Percentiles rank a stretch among this genome's conserved stretches.
These are phyloP conservation scores for Lactifluus rugatus DNA, from an alignment of 768 basidiomycete genomes.

Conservation along the genomic window DNA sequence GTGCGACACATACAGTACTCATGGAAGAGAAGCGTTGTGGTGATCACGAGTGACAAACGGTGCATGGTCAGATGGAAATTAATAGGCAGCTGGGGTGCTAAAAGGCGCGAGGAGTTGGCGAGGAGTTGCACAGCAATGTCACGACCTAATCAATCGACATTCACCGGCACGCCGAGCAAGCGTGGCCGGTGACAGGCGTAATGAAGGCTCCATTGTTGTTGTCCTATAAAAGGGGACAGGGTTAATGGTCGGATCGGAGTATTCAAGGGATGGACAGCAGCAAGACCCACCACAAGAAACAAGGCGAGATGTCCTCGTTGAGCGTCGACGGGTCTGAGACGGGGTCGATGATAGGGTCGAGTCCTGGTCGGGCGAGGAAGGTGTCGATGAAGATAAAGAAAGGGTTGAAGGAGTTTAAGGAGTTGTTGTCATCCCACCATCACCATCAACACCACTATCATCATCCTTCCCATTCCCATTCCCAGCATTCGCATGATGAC, in stretches of 20 bases:
- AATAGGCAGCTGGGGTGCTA: not conserved
- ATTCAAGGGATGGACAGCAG: not conserved
- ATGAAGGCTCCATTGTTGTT: not conserved
- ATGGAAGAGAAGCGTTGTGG: no score
- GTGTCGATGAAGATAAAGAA: constrained; percentile 21
- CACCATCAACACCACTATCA: not conserved
- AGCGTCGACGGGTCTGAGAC: not conserved
- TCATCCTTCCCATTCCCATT: no score
- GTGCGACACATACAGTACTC: no score
- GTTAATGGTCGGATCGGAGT: not conserved
- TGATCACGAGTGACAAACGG: no score
- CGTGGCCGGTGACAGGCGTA: constrained; percentile 4
- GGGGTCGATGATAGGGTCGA: not conserved
- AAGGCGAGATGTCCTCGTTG: not conserved
- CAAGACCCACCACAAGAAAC: not conserved
- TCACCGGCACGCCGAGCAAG: constrained; percentile 8
- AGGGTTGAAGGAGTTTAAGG: constrained; percentile 21
- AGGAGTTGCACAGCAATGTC: constrained; percentile 12
- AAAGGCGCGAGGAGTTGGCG: not conserved
- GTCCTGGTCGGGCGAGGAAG: constrained; percentile 10
- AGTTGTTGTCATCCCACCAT: constrained; percentile 11
- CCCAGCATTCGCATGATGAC: not conserved
- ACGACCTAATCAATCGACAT: not conserved
- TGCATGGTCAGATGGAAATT: not conserved
- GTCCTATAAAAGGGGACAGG: not conserved